Evolutionary conservation across 352 stramenopile species (phyloP), one percentile per base, ranked within the genome.

Genomic region (Phytophthora palmivora): DNA sequence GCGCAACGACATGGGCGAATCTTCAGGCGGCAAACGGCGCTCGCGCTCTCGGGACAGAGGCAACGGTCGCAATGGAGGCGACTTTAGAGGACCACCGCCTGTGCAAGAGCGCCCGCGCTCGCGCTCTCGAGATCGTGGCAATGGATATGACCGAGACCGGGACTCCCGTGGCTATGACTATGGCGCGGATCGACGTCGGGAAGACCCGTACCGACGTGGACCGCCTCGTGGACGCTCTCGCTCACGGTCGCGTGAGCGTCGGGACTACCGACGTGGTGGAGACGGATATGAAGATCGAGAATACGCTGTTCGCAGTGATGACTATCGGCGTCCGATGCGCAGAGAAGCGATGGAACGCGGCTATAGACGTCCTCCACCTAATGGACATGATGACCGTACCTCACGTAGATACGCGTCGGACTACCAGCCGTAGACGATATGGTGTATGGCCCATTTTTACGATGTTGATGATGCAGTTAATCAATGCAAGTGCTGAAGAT

Each of bases 311-410:
- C 57, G 51, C 38, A 45, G 49, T 37, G 58, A 71, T 4, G 58
- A 61, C 21, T 63, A 51, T 24, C 65, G 47, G n/a, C n/a, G n/a
- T n/a, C n/a, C n/a, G n/a, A n/a, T n/a, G n/a, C n/a, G n/a, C n/a
- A n/a, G 60, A 3, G 68, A 77, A 45, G 68, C 63, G 3, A 28
- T 57, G 24, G 68, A 77, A 26, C 68, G 68, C 2, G 77, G 77
- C 14, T 84, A 84, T 47, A 61, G 75, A 55, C 70, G 70, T n/a
- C 47, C 55, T 24, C 36, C 71, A 6, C 49, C 61, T 30, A 70
- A 76, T 57, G 81, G 75, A 26, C 79, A 87, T 38, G 82, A 88
- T 21, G 82, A 89, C 49, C 79, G 79, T 49, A 76, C 63, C 48
- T 76, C 66, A 33, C 80, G 80, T 49, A 73, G 66, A 59, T 87